Evolutionary conservation across 345 rosid species (phyloP).

Genomic region (Pugionium dolabratum): DNA sequence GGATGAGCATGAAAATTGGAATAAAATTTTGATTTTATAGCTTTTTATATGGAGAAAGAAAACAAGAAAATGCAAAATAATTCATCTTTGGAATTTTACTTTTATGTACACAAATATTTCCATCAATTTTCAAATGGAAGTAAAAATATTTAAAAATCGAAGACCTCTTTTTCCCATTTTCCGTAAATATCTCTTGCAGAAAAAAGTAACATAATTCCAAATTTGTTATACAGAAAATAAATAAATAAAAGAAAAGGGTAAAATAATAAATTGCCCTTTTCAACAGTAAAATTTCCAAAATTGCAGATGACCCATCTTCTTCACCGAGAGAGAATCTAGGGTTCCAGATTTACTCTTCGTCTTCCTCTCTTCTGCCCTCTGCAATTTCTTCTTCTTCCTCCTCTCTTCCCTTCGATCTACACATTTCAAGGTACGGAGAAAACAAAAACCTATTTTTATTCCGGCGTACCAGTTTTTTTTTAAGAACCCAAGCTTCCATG

Average conservation of each 20-base stretch:
- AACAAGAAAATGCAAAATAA: no score
- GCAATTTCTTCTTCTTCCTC: background rate
- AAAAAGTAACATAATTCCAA: no score
- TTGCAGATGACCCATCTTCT: slow-evolving; percentile 32
- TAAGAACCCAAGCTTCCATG: slow-evolving; percentile 10
- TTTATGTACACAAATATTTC: background rate
- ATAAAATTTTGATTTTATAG: background rate
- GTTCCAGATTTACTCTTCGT: slow-evolving; percentile 43
- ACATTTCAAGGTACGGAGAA: slow-evolving; percentile 19
- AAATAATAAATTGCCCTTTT: no score
- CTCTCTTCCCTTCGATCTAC: slow-evolving; percentile 22
- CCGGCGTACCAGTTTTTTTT: background rate
- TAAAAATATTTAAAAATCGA: background rate
- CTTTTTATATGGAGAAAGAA: background rate
- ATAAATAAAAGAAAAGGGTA: no score
- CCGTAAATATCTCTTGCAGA: no score
- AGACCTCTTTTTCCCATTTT: no score
- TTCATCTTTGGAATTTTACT: background rate
- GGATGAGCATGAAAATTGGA: background rate
- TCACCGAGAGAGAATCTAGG: slow-evolving; percentile 39
- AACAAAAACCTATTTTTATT: slow-evolving; percentile 9
- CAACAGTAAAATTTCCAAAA: no score
- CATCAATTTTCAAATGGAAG: slow-evolving; percentile 8
- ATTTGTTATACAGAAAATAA: no score
- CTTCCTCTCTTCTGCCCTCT: slow-evolving; percentile 19